Conservation (phyloP, 345 rosid genomes). For the Leavenworthia alabamica region DNA sequence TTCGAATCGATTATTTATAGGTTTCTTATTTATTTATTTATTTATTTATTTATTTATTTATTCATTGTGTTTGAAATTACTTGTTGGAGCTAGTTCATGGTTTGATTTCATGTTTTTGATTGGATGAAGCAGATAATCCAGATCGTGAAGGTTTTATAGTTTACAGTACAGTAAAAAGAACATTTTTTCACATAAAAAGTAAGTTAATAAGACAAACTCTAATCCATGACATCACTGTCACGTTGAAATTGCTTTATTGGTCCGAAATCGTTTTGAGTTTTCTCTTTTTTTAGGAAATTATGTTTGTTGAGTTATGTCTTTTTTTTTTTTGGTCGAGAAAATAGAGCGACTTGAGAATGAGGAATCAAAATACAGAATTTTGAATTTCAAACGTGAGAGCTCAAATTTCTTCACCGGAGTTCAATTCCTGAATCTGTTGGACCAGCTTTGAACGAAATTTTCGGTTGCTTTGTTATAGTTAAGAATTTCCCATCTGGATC, state of each 20-base stretch:
- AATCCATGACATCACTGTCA: constrained; percentile 14
- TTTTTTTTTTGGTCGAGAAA: constrained; percentile 4
- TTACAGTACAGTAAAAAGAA: no score
- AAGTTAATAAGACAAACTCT: background rate
- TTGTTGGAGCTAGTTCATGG: no score
- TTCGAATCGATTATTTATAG: no score
- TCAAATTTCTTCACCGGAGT: constrained; percentile 7
- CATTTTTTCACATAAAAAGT: background rate
- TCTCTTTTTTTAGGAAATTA: background rate
- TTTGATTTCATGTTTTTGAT: no score
- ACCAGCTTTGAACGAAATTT: constrained; percentile 26
- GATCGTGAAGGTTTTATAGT: no score
- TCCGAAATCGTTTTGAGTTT: constrained; percentile 3
- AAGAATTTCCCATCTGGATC: constrained; percentile 11
- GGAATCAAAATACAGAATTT: constrained; percentile 16
- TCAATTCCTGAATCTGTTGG: background rate
- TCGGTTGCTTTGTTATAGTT: constrained; percentile 15
- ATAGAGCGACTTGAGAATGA: constrained; percentile 1
- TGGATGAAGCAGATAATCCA: no score
- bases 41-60: no score
- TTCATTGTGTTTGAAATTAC: no score
- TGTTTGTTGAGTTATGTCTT: background rate
- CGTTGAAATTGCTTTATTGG: constrained; percentile 18
- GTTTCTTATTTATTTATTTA: no score
- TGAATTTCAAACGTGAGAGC: constrained; percentile 20